Base-by-base conservation (phyloP, 2,329 filamentous ascomycete genomes). In the Colletotrichum tofieldiae region DNA sequence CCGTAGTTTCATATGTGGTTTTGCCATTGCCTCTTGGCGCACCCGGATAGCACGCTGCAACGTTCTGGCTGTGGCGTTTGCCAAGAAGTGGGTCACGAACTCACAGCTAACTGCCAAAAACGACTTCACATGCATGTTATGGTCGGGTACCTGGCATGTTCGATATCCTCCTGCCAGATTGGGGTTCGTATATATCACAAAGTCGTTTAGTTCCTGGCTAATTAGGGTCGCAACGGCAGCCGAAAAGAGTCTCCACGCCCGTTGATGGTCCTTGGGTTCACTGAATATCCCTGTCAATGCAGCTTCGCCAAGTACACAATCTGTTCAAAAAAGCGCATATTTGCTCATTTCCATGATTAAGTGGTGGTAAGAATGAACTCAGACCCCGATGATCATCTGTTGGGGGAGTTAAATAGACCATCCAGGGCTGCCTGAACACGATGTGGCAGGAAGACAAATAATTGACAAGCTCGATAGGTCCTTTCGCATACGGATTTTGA, bases 261-360 rank as follows among this genome's bases (percentile, higher is more conserved):
- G 63, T 26, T 3, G 29, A 6, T 23, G 6, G n/a, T 29, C 52
- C 64, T 39, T 41, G 26, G 9, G 11, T 32, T 55, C 45, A 54
- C 37, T 37, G 14, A 16, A 16, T 20, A 49, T 54, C 54, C 61
- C 54, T 66, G 67, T n/a, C 12, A 26, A 2, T 47, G 26, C 52
- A 56, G 45, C 45, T 23, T 4, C 45, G 62, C 67, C 62, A 60
- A 66, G 61, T 3, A 45, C n/a, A 26, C 32, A 16, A 41, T 23
- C 37, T 16, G 20, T 56, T 37, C n/a, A 54, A 66, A 59, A 35
- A 66, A 66, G 54, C 55, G 67, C 54, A 66, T 54, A 60, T 45
- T 66, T 6, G 35, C 62, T 66, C 45, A 60, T 14, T 1, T 16
- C 14, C 23, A 16, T 52, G 49, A 29, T 29, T 51, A 7, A 4